Evolutionary conservation across 306 rosid species (phyloP).

Genomic region (Prunus mongolica): DNA sequence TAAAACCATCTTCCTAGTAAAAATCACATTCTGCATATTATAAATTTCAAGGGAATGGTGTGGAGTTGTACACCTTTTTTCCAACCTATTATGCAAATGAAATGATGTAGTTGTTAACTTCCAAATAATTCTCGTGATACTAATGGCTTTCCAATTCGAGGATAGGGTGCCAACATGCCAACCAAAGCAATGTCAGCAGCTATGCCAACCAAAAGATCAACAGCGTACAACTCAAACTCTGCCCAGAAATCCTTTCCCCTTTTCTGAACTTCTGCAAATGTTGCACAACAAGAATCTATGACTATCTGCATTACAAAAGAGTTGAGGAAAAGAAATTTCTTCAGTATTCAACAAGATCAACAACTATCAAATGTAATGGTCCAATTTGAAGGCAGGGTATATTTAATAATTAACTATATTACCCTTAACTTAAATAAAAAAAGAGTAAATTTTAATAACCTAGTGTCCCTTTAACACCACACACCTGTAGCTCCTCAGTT

Average conservation of each 20-base stretch:
- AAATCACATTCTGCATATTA: no score
- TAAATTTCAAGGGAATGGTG: no score
- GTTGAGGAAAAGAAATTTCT: neutral
- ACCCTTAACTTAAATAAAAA: no score
- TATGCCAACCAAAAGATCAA: conserved; percentile 87
- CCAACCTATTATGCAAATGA: no score
- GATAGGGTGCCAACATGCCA: conserved; percentile 11
- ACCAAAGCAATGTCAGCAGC: conserved; percentile 90
- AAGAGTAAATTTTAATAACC: no score
- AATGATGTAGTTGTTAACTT: no score
- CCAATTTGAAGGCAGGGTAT: neutral
- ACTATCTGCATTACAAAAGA: conserved; percentile 54
- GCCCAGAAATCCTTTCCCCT: conserved; percentile 90
- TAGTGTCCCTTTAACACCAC: no score
- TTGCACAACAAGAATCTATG: conserved; percentile 93
- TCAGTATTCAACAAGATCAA: neutral
- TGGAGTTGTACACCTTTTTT: no score
- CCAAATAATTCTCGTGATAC: no score
- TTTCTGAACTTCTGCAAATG: conserved; percentile 88
- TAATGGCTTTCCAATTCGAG: no score
- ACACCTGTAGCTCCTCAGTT: no score
- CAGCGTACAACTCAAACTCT: conserved; percentile 84
- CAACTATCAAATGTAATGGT: neutral
- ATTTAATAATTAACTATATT: neutral
- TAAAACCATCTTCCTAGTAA: no score